Base-by-base conservation (phyloP, 2,329 filamentous ascomycete species). In the Aspergillus sergii region DNA sequence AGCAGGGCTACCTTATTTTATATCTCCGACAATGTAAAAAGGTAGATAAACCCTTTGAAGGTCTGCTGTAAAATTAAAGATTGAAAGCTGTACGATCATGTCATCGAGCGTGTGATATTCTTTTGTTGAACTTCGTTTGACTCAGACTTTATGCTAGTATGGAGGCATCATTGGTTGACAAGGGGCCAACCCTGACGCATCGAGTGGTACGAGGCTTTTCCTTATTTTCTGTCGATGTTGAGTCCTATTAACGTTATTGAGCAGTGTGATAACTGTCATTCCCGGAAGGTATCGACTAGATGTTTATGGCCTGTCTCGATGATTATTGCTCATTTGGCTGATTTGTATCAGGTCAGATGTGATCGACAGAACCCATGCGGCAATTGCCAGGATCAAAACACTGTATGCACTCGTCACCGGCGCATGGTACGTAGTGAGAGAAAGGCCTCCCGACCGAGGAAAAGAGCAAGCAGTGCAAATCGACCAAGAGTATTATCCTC, bases 281-380 rank as follows among this genome's bases (percentile, higher is more conserved):
- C 64, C 5, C 59, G 68, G 58, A 69, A 70, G 64, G 68, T 69
- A 66, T 45, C 21, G 21, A 8, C 3, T 1, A 21, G 3, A 21
- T 7, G 21, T 11, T 19, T 11, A 23, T 19, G 11, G 8, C 10
- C 16, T 36, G 43, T n/a, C 26, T 14, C 16, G 9, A 32, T 14
- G 19, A 21, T 5, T 16, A 16, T 39, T 12, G 7, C 28, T 5
- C 14, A 2, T 6, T n/a, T 19, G 36, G 9, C 59, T 58, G 7
- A 60, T 4, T n/a, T 12, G 28, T 46, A 21, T 6, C 50, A 71
- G 69, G 68, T 71, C 48, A 65, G 67, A 32, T 71, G 69, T 53
- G 68, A 71, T 59, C 59, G 68, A 23, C 58, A 64, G 21, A 61
- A 67, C 23, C 69, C 68, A 26, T 71, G 69, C 56, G 64, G 68